Evolutionary conservation across 176 grass and related monocot species (phyloP).

Genomic region (Triticum aestivum): DNA sequence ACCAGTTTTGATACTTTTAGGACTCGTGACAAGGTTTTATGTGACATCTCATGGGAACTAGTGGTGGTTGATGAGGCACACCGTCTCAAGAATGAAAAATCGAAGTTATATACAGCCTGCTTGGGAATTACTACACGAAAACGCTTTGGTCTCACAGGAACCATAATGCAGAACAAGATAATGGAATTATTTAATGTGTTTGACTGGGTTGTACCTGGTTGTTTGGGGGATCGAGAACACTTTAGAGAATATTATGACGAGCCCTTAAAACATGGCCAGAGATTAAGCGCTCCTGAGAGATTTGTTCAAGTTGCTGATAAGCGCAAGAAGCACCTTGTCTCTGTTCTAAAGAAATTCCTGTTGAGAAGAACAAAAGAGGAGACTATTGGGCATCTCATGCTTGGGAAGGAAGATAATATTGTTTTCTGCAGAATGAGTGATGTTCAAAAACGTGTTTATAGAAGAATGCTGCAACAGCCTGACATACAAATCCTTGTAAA

Average conservation of each 20-base stretch:
- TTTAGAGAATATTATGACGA: conserved; percentile 89
- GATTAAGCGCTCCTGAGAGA: conserved; percentile 87
- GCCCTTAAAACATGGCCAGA: conserved; percentile 88
- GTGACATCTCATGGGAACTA: conserved; percentile 74
- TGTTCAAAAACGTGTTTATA: conserved; percentile 91
- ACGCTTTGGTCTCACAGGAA: conserved; percentile 87
- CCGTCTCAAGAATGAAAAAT: conserved; percentile 90
- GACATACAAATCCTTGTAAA: conserved; percentile 95
- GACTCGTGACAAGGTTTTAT: conserved; percentile 79
- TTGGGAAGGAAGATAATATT: conserved; percentile 98
- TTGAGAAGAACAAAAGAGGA: conserved; percentile 96
- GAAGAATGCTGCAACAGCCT: conserved; percentile 93
- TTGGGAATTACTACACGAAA: conserved; percentile 80
- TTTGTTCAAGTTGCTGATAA: conserved; percentile 81
- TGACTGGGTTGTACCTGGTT: conserved; percentile 89
- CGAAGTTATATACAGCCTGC: conserved; percentile 72
- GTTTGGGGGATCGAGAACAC: conserved; percentile 80
- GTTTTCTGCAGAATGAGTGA: conserved; percentile 98
- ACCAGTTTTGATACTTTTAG: conserved; percentile 99
- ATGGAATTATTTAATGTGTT: conserved; percentile 98
- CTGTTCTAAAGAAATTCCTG: conserved; percentile 73
- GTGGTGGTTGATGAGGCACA: conserved; percentile 96
- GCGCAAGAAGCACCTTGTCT: conserved; percentile 84
- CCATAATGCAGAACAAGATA: conserved; percentile 93
- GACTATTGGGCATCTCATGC: conserved; percentile 96